Conservation (phyloP, 495 filamentous ascomycete genomes). For the Penicillium angulare region DNA sequence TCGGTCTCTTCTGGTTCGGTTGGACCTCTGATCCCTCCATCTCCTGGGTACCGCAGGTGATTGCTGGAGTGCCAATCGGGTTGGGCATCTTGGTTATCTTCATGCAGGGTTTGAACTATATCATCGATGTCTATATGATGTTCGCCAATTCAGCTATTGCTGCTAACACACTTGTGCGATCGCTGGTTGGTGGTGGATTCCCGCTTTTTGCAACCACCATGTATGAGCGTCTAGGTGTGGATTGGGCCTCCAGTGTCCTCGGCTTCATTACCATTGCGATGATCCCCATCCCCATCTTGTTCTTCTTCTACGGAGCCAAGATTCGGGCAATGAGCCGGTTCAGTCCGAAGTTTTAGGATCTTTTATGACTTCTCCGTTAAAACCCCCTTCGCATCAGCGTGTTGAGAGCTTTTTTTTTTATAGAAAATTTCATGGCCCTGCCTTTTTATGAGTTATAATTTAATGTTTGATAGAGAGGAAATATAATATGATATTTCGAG, state of each 20-base stretch:
- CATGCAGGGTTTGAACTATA: conserved; percentile 61
- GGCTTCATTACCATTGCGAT: conserved; percentile 63
- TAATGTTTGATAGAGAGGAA: too few species aligned
- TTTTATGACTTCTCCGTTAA: too few species aligned
- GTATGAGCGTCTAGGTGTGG: conserved; percentile 61
- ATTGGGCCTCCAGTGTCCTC: conserved; percentile 63
- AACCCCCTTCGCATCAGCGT: too few species aligned
- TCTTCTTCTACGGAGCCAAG: conserved; percentile 65
- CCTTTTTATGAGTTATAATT: too few species aligned
- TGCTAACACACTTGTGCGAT: conserved; percentile 67
- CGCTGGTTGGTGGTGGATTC: conserved; percentile 62
- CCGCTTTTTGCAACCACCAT: conserved; percentile 62
- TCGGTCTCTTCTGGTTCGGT: conserved; percentile 64
- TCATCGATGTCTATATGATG: conserved; percentile 62
- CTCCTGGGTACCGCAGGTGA: conserved; percentile 48
- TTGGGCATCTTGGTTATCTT: conserved; percentile 56
- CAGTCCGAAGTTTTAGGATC: conserved; percentile 44
- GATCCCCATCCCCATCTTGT: conserved; percentile 68
- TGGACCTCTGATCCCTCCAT: conserved; percentile 53
- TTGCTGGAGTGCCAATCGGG: conserved; percentile 51
- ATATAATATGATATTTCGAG: too few species aligned
- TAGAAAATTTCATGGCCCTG: too few species aligned
- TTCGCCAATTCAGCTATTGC: conserved; percentile 62
- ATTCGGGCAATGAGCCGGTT: conserved; percentile 56
- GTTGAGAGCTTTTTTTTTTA: too few species aligned